These are phyloP conservation scores for Phaeolepiota aurea DNA, from an alignment of 768 basidiomycete species.

Conservation along the genomic window DNA sequence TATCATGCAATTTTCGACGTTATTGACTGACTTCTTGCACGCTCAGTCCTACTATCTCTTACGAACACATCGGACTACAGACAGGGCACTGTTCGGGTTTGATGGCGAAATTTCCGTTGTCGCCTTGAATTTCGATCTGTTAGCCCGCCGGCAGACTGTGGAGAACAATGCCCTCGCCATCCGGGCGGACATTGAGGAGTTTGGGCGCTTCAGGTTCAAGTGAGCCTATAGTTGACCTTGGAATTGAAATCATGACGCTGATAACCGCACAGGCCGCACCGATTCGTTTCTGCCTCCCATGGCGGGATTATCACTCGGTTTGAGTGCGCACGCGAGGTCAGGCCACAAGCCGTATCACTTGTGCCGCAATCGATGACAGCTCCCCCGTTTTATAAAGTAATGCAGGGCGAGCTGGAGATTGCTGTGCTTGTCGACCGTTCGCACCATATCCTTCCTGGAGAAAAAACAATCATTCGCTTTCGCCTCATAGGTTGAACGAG, in stretches of 20 bases:
- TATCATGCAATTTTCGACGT: slow-evolving; percentile 15
- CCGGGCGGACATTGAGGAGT: slow-evolving; percentile 24
- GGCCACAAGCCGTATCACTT: too few relatives aligned
- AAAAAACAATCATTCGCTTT: slow-evolving; percentile 45
- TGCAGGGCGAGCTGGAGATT: slow-evolving; percentile 52
- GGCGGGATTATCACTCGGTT: slow-evolving; percentile 2
- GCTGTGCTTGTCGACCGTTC: slow-evolving; percentile 43
- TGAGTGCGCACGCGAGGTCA: too few relatives aligned
- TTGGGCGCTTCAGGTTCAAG: slow-evolving; percentile 27
- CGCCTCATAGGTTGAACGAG: slow-evolving; percentile 41
- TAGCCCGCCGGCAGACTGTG: slow-evolving; percentile 20
- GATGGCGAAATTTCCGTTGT: slow-evolving; percentile 45
- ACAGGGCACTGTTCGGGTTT: slow-evolving; percentile 30
- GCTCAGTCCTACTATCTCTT: slow-evolving; percentile 25
- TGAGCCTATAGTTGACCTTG: slow-evolving; percentile 8
- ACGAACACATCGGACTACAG: background rate
- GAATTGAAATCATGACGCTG: slow-evolving; percentile 1
- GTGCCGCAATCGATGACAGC: too few relatives aligned
- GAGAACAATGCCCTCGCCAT: slow-evolving; percentile 18
- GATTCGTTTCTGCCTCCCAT: too few relatives aligned
- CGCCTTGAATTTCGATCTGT: slow-evolving; percentile 28
- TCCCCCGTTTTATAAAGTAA: slow-evolving; percentile 20
- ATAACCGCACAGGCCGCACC: background rate
- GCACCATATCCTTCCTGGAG: slow-evolving; percentile 44
- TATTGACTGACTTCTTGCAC: slow-evolving; percentile 22